These are phyloP conservation scores for Candida ulmi DNA, from an alignment of 805 yeast genomes.

Conservation along the genomic window DNA sequence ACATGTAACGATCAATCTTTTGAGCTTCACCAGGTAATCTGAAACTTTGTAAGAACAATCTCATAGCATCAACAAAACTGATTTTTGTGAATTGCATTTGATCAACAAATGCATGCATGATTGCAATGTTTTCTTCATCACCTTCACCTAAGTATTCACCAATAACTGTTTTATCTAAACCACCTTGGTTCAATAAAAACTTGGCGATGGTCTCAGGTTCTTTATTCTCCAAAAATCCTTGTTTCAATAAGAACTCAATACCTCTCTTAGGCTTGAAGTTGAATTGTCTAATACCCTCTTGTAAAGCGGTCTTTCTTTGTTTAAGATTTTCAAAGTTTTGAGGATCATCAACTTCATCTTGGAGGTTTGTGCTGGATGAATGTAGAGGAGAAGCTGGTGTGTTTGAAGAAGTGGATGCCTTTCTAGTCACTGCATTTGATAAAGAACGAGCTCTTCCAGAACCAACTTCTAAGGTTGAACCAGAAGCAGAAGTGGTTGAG, in stretches of 20 bases:
- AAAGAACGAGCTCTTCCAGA: conserved; percentile 12
- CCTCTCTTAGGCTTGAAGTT: conserved; percentile 86
- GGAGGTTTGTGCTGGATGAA: conserved; percentile 6
- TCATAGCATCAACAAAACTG: conserved; percentile 79
- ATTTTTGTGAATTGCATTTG: conserved; percentile 66
- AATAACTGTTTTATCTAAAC: conserved; percentile 73
- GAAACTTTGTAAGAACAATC: conserved; percentile 79
- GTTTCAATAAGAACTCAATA: conserved; percentile 50
- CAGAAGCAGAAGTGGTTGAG: background rate
- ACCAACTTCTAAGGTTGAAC: background rate
- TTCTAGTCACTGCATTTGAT: conserved; percentile 13
- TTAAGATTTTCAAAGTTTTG: conserved; percentile 81
- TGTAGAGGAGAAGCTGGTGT: conserved; percentile 15
- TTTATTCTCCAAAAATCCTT: conserved; percentile 56
- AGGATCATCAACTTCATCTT: conserved; percentile 58
- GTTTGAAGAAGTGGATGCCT: conserved; percentile 22
- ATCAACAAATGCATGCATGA: conserved; percentile 93
- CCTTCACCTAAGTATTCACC: conserved; percentile 96
- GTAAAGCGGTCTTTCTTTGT: conserved; percentile 72
- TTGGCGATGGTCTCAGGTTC: conserved; percentile 67
- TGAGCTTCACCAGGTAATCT: conserved; percentile 98
- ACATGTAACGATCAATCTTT: conserved; percentile 93
- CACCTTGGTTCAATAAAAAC: conserved; percentile 68
- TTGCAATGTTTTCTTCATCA: conserved; percentile 64
- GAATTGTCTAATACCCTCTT: conserved; percentile 74